A percentile compares a stretch with the other conserved stretches of the same genome.
phyloP scores from a whole-genome alignment of 2,329 filamentous ascomycete genomes.

The Clarireedia monteithiana region DNA sequence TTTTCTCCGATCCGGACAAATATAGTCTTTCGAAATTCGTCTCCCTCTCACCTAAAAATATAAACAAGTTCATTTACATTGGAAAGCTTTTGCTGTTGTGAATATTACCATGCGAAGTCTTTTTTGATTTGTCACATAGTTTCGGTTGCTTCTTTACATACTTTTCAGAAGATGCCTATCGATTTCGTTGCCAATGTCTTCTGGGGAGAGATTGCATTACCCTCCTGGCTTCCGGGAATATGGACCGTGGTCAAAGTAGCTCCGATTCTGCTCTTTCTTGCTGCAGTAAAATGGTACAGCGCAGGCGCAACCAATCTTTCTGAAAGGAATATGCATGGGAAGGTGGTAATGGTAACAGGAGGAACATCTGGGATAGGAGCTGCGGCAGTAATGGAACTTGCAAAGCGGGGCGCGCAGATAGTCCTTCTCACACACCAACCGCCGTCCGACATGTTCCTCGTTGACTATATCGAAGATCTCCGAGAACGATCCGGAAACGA shows the following conservation, averaged over 20 bases:
- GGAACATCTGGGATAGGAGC: constrained; percentile 92
- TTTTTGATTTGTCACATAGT: background rate
- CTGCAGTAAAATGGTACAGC: constrained; percentile 66
- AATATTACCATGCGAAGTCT: background rate
- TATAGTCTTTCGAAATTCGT: background rate
- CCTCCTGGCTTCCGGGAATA: constrained; percentile 14
- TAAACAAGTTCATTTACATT: background rate
- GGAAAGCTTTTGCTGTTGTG: background rate
- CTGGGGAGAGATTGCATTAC: constrained; percentile 16
- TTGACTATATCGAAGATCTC: constrained; percentile 87
- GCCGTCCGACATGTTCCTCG: constrained; percentile 77
- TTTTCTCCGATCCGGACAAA: constrained; percentile 4
- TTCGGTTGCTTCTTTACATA: background rate
- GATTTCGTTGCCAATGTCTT: constrained; percentile 24
- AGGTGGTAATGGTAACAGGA: constrained; percentile 87
- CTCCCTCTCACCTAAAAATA: background rate
- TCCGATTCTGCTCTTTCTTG: constrained; percentile 43
- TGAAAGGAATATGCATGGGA: constrained; percentile 84
- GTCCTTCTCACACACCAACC: constrained; percentile 80
- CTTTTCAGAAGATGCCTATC: constrained; percentile 23
- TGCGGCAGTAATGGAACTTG: constrained; percentile 64
- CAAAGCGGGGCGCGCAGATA: constrained; percentile 77
- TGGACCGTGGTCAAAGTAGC: constrained; percentile 46
- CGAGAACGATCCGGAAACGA: constrained; percentile 70
- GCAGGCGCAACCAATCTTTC: constrained; percentile 66